Conservation (phyloP, 1,284 basidiomycete species). For the Apiotrichum brassicae region DNA sequence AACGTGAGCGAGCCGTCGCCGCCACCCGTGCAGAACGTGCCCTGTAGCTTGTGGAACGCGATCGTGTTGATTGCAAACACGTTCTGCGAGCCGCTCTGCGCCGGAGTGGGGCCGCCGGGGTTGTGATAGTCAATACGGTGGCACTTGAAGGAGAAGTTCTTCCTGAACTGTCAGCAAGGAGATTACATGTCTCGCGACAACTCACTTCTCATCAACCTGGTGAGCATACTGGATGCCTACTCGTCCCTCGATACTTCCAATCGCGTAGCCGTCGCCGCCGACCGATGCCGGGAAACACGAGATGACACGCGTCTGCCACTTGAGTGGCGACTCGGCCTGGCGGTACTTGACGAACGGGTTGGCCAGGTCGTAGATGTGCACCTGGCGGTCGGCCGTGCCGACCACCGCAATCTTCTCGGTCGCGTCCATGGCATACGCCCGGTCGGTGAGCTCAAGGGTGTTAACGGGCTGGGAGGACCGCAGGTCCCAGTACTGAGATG, state of each 20-base stretch:
- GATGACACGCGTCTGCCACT: conserved; percentile 89
- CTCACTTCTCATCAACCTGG: conserved; percentile 28
- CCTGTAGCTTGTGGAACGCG: conserved; percentile 83
- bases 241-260: conserved; percentile 91
- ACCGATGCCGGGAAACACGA: conserved; percentile 63
- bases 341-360: conserved; percentile 54
- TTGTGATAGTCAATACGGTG: conserved; percentile 65
- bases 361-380: conserved; percentile 79
- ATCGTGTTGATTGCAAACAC: conserved; percentile 90
- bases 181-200: background rate
- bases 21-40: conserved; percentile 92
- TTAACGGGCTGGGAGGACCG: conserved; percentile 66
- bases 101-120: conserved; percentile 30
- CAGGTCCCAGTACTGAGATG: conserved; percentile 79
- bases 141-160: conserved; percentile 95
- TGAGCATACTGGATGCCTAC: conserved; percentile 80
- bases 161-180: conserved; percentile 48
- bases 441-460: conserved; percentile 73
- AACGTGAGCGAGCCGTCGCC: conserved; percentile 44
- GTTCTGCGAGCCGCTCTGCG: conserved; percentile 52
- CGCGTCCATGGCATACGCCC: conserved; percentile 61
- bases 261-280: conserved; percentile 67
- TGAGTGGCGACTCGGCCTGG: conserved; percentile 66
- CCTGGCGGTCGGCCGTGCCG: conserved; percentile 69
- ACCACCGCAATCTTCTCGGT: conserved; percentile 63